Percentiles rank a stretch among this genome's conserved stretches.
Conservation (phyloP, 1,139 yeast genomes). For the Barnettozyma hawaiiensis region DNA sequence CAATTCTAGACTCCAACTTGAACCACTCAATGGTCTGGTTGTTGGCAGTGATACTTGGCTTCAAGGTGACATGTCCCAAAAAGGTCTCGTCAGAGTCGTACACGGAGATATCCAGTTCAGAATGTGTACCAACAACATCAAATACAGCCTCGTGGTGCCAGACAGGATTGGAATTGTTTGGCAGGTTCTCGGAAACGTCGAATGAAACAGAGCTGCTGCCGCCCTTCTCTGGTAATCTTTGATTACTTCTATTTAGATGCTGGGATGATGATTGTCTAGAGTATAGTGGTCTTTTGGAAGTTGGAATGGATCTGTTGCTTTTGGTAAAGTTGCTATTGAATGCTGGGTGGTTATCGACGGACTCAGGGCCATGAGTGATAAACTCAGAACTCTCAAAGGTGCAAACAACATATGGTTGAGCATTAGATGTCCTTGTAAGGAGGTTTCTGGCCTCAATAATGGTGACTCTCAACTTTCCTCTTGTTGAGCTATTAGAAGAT, state of each 20-base stretch:
- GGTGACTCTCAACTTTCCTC: conserved; percentile 77
- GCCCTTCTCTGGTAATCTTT: conserved; percentile 12
- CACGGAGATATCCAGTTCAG: conserved; percentile 79
- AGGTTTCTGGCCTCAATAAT: conserved; percentile 76
- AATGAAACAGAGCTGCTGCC: neutral
- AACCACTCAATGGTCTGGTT: conserved; percentile 62
- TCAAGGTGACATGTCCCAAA: conserved; percentile 75
- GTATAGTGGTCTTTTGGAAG: conserved; percentile 41
- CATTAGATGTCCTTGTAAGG: conserved; percentile 43
- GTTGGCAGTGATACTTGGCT: conserved; percentile 51
- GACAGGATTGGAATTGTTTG: conserved; percentile 49
- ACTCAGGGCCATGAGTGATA: conserved; percentile 76
- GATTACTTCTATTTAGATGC: conserved; percentile 39
- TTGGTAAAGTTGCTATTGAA: conserved; percentile 17
- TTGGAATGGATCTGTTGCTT: conserved; percentile 19
- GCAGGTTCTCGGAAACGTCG: conserved; percentile 8
- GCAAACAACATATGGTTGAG: conserved; percentile 88
- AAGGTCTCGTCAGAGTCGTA: conserved; percentile 85
- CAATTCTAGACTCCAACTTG: conserved; percentile 62
- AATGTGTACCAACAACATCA: conserved; percentile 80
- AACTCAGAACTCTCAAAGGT: conserved; percentile 91
- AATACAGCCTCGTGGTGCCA: conserved; percentile 93
- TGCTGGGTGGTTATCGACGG: conserved; percentile 39
- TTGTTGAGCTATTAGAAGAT: conserved; percentile 34
- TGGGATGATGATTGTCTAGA: conserved; percentile 65